Evolutionary conservation across 257 asterid genomes (phyloP).

Genomic region (Misopates orontium): DNA sequence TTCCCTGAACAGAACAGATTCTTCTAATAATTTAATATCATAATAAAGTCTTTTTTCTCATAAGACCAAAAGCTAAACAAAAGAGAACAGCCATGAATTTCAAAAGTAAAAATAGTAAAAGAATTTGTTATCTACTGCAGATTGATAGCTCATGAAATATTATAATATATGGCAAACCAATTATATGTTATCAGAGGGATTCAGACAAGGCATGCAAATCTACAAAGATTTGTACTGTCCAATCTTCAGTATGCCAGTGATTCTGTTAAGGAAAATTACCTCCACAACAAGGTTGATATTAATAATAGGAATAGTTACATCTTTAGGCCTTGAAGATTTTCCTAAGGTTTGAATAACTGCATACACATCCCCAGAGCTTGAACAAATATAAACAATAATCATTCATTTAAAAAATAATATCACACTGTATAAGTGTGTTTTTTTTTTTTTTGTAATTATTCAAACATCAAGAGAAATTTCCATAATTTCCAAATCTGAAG

Average conservation of each 20-base stretch:
- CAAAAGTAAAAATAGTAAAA: not conserved
- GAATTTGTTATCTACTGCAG: not conserved
- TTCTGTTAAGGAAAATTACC: not conserved
- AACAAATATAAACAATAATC: too few relatives aligned
- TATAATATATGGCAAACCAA: not conserved
- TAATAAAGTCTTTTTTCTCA: constrained; percentile 5
- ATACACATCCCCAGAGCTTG: too few relatives aligned
- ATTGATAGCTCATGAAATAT: too few relatives aligned
- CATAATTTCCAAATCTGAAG: too few relatives aligned
- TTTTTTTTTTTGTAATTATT: too few relatives aligned
- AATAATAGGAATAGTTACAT: too few relatives aligned
- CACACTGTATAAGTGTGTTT: too few relatives aligned
- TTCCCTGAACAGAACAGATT: constrained; percentile 36
- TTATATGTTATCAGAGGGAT: not conserved
- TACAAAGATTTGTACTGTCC: not conserved
- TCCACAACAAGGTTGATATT: not conserved
- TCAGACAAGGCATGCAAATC: not conserved
- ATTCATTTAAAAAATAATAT: too few relatives aligned
- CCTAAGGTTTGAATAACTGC: too few relatives aligned
- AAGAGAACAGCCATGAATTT: not conserved
- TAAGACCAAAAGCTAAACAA: not conserved
- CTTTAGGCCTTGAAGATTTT: too few relatives aligned
- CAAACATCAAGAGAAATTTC: too few relatives aligned
- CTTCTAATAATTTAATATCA: constrained; percentile 26
- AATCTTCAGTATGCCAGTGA: constrained; percentile 7